phyloP scores from a whole-genome alignment of 2,329 filamentous ascomycete genomes.

The Penicillium olsonii region DNA sequence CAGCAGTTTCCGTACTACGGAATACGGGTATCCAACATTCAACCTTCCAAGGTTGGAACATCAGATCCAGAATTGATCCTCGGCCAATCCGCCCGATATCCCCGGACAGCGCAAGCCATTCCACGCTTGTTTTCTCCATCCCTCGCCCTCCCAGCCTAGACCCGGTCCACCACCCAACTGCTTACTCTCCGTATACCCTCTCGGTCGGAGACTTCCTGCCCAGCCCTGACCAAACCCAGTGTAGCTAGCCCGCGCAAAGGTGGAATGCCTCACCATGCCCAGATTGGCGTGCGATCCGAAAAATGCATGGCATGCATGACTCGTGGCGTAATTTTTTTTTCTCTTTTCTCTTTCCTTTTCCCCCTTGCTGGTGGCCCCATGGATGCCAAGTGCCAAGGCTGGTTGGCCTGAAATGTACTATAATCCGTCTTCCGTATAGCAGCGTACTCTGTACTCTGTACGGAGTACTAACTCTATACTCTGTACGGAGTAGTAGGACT shows the following conservation, averaged over 20 bases:
- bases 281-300: not conserved
- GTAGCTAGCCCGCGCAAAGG: not conserved
- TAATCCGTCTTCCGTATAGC: too few species aligned
- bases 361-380: not conserved
- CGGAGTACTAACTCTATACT: too few species aligned
- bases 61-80: too few species aligned
- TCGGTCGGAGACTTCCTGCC: not conserved
- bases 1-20: too few species aligned
- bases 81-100: too few species aligned
- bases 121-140: not conserved
- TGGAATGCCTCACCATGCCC: constrained; percentile 1
- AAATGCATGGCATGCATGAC: constrained; percentile 23
- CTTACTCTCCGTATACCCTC: not conserved
- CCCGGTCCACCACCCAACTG: not conserved
- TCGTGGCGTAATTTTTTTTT: constrained; percentile 14
- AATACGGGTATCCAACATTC: too few species aligned
- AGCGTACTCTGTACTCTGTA: too few species aligned
- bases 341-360: constrained; percentile 2
- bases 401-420: not conserved
- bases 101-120: not conserved
- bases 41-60: too few species aligned
- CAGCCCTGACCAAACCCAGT: not conserved
- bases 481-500: too few species aligned
- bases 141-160: not conserved
- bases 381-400: constrained; percentile 5